Evolutionary conservation across 1,284 basidiomycete genomes (phyloP).

Genomic region (Macrocybe sp.): DNA sequence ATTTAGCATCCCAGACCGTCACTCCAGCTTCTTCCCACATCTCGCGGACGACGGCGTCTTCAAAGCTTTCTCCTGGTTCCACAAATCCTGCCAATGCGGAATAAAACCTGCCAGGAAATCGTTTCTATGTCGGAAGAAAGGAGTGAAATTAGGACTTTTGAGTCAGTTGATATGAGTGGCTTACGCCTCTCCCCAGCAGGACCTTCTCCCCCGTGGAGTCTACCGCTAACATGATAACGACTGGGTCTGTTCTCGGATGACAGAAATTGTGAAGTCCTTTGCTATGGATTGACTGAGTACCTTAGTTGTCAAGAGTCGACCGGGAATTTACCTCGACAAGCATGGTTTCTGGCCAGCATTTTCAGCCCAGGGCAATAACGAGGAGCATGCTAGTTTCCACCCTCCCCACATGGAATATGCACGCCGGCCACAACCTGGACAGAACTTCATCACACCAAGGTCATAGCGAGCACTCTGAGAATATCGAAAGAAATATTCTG

Average conservation of each 20-base stretch:
- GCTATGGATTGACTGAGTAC: constrained; percentile 30
- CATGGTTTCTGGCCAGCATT: constrained; percentile 59
- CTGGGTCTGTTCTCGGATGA: constrained; percentile 87
- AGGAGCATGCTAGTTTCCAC: constrained; percentile 86
- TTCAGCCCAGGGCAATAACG: constrained; percentile 67
- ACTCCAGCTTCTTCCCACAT: constrained; percentile 96
- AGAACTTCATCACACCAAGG: constrained; percentile 52
- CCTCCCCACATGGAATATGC: constrained; percentile 92
- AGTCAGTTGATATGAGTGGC: constrained; percentile 22
- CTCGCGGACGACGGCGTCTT: constrained; percentile 91
- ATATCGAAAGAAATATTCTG: constrained; percentile 9
- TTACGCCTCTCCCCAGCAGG: constrained; percentile 81
- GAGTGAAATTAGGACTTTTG: neutral
- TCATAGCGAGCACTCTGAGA: constrained; percentile 7
- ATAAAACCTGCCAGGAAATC: constrained; percentile 70
- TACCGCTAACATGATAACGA: constrained; percentile 90
- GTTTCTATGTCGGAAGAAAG: constrained; percentile 38
- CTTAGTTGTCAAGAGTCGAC: neutral
- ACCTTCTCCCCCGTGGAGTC: constrained; percentile 77
- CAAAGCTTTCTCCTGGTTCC: constrained; percentile 92
- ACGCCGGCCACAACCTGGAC: constrained; percentile 79
- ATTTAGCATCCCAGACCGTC: constrained; percentile 76
- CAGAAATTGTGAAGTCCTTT: constrained; percentile 84
- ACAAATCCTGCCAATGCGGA: constrained; percentile 90
- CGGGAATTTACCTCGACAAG: constrained; percentile 51